These are phyloP conservation scores for Cordyceps fumosorosea DNA, from an alignment of 2,329 filamentous ascomycete species.

Conservation along the genomic window DNA sequence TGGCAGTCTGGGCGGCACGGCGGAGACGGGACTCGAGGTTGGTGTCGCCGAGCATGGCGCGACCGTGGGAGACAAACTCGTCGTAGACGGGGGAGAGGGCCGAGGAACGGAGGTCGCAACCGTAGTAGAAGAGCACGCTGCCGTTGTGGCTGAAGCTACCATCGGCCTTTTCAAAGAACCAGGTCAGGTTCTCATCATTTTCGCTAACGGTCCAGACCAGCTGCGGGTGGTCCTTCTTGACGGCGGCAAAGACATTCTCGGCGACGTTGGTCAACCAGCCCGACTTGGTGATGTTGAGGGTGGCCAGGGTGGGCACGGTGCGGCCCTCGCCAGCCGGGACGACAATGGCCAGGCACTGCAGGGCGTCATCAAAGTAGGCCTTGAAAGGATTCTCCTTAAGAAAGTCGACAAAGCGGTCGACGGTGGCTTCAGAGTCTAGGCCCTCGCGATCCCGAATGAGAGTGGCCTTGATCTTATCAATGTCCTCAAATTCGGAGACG, in stretches of 20 bases:
- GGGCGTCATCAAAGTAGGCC: conserved; percentile 88
- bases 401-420: conserved; percentile 79
- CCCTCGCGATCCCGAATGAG: conserved; percentile 76
- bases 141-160: conserved; percentile 81
- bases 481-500: conserved; percentile 67
- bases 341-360: conserved; percentile 89
- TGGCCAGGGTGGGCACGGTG: conserved; percentile 74
- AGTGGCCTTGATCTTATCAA: conserved; percentile 72
- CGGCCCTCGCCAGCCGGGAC: conserved; percentile 63
- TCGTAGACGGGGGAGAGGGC: conserved; percentile 70
- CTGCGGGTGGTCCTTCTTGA: conserved; percentile 89
- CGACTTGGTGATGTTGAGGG: conserved; percentile 86
- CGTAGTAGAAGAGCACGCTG: conserved; percentile 95
- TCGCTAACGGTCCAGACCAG: conserved; percentile 95
- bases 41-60: conserved; percentile 81
- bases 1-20: conserved; percentile 65
- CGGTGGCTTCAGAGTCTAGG: conserved; percentile 72
- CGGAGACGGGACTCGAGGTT: conserved; percentile 84
- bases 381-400: conserved; percentile 75
- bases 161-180: conserved; percentile 97
- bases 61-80: conserved; percentile 76
- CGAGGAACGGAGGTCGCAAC: conserved; percentile 73
- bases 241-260: conserved; percentile 87
- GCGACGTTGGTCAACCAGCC: conserved; percentile 93
- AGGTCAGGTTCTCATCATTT: conserved; percentile 92